Evolutionary conservation across 345 rosid species (phyloP).

Genomic region (Salix udensis): DNA sequence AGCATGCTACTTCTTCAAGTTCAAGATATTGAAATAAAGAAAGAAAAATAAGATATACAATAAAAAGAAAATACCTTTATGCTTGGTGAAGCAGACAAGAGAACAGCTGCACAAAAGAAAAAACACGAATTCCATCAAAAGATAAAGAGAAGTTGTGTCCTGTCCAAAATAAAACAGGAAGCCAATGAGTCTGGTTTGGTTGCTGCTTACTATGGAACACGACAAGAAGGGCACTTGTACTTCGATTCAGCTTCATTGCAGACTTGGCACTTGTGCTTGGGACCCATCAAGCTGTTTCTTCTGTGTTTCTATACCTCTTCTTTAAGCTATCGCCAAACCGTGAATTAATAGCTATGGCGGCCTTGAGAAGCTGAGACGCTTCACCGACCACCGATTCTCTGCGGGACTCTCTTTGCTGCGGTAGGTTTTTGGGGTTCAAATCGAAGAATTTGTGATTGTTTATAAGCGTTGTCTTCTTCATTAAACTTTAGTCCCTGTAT

Average conservation of each 20-base stretch:
- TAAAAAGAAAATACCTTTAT: conserved; percentile 28
- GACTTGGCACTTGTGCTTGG: conserved; percentile 10
- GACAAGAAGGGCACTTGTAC: conserved; percentile 82
- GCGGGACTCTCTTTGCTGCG: no score
- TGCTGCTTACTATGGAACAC: conserved; percentile 59
- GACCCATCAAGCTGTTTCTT: neutral
- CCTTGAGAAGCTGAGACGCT: no score
- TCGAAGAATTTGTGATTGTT: no score
- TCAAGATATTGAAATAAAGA: neutral
- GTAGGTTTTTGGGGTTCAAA: no score
- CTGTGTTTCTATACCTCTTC: neutral
- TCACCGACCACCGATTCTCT: no score
- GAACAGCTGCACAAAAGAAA: conserved; percentile 60
- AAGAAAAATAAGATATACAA: neutral
- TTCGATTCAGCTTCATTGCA: conserved; percentile 59
- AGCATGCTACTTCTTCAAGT: neutral
- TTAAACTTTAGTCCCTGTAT: no score
- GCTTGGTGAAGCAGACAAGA: conserved; percentile 41
- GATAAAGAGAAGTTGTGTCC: neutral
- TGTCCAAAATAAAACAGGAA: neutral
- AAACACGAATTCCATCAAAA: neutral
- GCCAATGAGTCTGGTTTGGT: neutral
- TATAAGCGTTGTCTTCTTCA: no score
- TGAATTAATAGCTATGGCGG: neutral
- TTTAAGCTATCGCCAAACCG: neutral